phyloP scores from a whole-genome alignment of 2,329 filamentous ascomycete species.

The Xylariaceae sp. region DNA sequence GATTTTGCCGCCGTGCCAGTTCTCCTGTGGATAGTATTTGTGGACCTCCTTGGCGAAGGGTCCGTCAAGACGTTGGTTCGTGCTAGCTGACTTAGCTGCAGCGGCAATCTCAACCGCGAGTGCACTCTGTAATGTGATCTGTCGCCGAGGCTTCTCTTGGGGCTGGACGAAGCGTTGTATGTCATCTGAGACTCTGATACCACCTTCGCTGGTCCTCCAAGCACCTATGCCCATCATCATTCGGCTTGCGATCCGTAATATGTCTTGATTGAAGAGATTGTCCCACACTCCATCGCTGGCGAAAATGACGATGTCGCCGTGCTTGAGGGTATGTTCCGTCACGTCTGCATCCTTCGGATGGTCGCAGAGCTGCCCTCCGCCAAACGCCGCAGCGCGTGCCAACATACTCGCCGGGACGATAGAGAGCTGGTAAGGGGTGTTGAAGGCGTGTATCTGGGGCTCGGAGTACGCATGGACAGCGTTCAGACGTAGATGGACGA shows the following conservation, averaged over 20 bases:
- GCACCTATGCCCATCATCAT: conserved; percentile 70
- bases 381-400: conserved; percentile 75
- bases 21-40: conserved; percentile 77
- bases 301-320: conserved; percentile 90
- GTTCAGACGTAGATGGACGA: conserved; percentile 78
- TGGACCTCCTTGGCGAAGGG: conserved; percentile 95
- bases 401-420: conserved; percentile 77
- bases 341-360: conserved; percentile 78
- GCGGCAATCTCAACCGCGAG: conserved; percentile 74
- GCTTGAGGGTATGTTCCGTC: conserved; percentile 67
- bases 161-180: conserved; percentile 48
- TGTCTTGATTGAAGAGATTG: conserved; percentile 87
- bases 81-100: conserved; percentile 78
- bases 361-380: conserved; percentile 75
- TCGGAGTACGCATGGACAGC: conserved; percentile 77
- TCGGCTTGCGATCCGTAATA: conserved; percentile 71
- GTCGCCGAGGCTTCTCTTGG: conserved; percentile 24
- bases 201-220: conserved; percentile 61
- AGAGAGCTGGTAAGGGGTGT: conserved; percentile 92
- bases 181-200: conserved; percentile 58
- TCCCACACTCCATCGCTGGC: conserved; percentile 96
- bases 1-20: conserved; percentile 86
- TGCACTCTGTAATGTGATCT: conserved; percentile 63
- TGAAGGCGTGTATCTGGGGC: conserved; percentile 94
- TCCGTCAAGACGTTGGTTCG: conserved; percentile 76